Base-by-base conservation (phyloP, 2,329 filamentous ascomycete genomes). In the Tolypocladium tundrense region DNA sequence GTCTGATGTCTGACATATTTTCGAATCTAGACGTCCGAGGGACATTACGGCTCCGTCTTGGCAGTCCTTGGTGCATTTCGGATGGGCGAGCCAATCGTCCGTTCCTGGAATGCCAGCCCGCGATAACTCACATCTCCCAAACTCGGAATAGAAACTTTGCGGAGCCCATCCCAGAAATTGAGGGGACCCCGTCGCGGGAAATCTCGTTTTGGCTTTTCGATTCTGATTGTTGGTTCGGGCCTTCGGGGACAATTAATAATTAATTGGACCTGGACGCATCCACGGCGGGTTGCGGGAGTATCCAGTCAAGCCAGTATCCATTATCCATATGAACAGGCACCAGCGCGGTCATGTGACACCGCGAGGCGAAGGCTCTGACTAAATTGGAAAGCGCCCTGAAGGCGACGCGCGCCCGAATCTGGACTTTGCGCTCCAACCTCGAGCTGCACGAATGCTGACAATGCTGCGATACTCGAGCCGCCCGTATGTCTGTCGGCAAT, bases 401-500 rank as follows among this genome's bases (percentile, higher is more conserved):
- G 45, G 45, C 31, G 19, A 13, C 19, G 19, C 48, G 48, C 19
- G 19, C 31, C 31, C n/a, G 31, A 13, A 13, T n/a, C 16, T 21
- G 19, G 4, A 52, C 19, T 35, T 13, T 13, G 31, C 11, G 48
- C 48, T 52, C 31, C 48, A 37, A 35, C n/a, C 33, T 4, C 24
- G 37, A n/a, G 33, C 13, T 27, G 21, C 37, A 42, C 52, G 37
- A 37, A 48, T 43, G n/a, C 16, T 19, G 19, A 57, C 58, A 51
- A 75, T 72, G 68, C 61, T 75, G 56, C 66, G 65, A 55, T 63
- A 60, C 33, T 62, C 70, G 50, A 62, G 62, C 53, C 64, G 60
- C 31, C 65, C 66, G n/a, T 70, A 68, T 57, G 61, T 72, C 35
- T 73, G 72, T 58, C 67, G 69, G 65, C 67, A 63, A 58, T 75